Evolutionary conservation across 306 rosid species (phyloP).

Genomic region (Quercus glauca): DNA sequence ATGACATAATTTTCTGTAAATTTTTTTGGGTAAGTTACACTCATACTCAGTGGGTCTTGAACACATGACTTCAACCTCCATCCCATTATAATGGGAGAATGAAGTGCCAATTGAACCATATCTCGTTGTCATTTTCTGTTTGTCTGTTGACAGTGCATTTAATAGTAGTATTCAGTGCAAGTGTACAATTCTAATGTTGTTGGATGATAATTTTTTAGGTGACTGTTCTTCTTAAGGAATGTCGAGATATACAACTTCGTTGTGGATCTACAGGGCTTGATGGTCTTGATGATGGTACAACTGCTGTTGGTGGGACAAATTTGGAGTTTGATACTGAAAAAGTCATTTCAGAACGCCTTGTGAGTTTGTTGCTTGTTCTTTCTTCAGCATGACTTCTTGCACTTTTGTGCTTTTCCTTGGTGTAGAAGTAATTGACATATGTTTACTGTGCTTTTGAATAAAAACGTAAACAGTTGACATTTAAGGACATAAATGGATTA

Average conservation of each 20-base stretch:
- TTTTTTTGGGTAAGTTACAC: too few relatives aligned
- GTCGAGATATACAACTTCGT: conserved; percentile 92
- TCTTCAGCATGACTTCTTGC: neutral
- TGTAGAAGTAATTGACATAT: neutral
- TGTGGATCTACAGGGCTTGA: conserved; percentile 60
- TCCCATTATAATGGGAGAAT: too few relatives aligned
- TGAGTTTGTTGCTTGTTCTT: conserved; percentile 33
- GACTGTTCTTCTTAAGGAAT: conserved; percentile 86
- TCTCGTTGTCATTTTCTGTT: neutral
- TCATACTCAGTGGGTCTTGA: too few relatives aligned
- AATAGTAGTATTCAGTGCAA: neutral
- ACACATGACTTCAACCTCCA: too few relatives aligned
- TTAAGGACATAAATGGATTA: conserved; percentile 92
- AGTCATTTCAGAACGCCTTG: conserved; percentile 82
- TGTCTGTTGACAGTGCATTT: neutral
- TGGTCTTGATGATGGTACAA: conserved; percentile 26
- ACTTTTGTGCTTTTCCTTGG: neutral
- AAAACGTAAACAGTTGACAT: conserved; percentile 64
- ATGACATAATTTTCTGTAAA: neutral
- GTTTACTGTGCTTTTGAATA: conserved; percentile 6
- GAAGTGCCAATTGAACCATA: too few relatives aligned
- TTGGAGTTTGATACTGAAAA: conserved; percentile 58
- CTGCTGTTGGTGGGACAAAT: conserved; percentile 29
- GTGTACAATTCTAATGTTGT: conserved; percentile 5
- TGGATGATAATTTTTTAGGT: conserved; percentile 46